Evolutionary conservation across 306 rosid species (phyloP), one percentile per base, ranked within the genome.

Genomic region (Cicer arietinum): DNA sequence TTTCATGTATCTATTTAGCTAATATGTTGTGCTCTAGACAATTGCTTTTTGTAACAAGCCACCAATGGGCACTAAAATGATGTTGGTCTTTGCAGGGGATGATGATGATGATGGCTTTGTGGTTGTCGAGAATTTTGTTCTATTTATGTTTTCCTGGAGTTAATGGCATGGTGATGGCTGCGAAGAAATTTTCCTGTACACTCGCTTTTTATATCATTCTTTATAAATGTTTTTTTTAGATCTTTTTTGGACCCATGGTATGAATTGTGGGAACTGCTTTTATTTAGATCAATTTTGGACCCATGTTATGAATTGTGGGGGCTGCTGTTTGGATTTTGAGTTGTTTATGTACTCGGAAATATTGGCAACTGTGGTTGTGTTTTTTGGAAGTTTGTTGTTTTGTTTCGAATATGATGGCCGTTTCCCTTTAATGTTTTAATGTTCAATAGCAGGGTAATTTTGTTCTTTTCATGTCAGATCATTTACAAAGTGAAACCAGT

Each of bases 1-100:
- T 30, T 30, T 30, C 35, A 30, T 3, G 0, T 13, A 73, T 51
- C 56, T 45, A 47, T 18, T 67, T 67, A 50, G 45, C 40, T 22
- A 8, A 41, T 39, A 70, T 71, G 67, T 11, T 71, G 11, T 66
- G 65, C 45, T 20, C 56, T 6, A 20, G 39, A 71, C 11, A 41
- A 47, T 77, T 25, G 51, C 46, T 76, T 45, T 18, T 58, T 22
- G 6, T 18, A 39, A 5, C 8, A 3, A 35, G n/a, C 61, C 45
- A 54, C 63, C 2, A 0, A 7, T 68, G 64, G 53, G 53, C 3
- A 8, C 10, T 48, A 69, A 69, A 77, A 45, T 2, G 10, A 37
- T 20, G 45, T 7, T 68, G 43, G 60, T 78, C 20, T 59, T 45
- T 73, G 80, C 83, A 82, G 86, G 64, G 22, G 30, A 52, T n/a